These are phyloP conservation scores for Boletellus sp. DNA, from an alignment of 768 basidiomycete genomes.

Conservation along the genomic window DNA sequence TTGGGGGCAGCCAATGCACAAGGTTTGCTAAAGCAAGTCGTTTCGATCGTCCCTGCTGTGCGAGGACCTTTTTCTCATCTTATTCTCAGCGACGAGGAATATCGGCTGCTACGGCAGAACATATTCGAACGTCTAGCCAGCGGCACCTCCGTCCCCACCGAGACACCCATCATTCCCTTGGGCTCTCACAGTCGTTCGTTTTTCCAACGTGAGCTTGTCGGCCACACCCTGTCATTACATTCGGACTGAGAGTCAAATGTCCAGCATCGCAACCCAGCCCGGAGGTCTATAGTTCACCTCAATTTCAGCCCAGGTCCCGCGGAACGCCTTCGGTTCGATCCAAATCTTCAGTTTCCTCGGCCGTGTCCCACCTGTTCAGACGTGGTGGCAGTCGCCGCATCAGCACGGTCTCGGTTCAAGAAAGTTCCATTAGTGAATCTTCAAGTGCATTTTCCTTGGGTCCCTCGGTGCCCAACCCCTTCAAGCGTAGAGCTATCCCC, in stretches of 20 bases:
- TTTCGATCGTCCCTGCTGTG: neutral
- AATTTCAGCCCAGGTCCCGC: conserved; percentile 32
- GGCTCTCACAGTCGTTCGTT: conserved; percentile 31
- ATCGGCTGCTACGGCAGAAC: conserved; percentile 77
- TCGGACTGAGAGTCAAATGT: conserved; percentile 4
- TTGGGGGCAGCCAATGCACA: conserved; percentile 76
- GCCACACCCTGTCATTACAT: neutral
- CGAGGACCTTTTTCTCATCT: conserved; percentile 2
- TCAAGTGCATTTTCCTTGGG: conserved; percentile 39
- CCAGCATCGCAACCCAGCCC: conserved; percentile 19
- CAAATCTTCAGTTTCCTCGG: conserved; percentile 49
- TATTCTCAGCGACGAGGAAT: conserved; percentile 71
- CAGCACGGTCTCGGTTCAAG: conserved; percentile 39
- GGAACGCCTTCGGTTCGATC: conserved; percentile 53
- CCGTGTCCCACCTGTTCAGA: conserved; percentile 49
- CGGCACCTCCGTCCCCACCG: conserved; percentile 54
- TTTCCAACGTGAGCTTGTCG: conserved; percentile 10
- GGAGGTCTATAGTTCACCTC: conserved; percentile 23
- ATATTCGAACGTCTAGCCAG: conserved; percentile 76
- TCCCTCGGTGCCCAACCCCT: conserved; percentile 31
- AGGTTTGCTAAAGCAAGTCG: conserved; percentile 67
- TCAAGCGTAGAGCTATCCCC: conserved; percentile 45
- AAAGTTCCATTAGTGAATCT: conserved; percentile 39
- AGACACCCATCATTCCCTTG: conserved; percentile 60
- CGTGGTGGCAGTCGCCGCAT: conserved; percentile 39